Percentiles rank a stretch among this genome's conserved stretches.
phyloP scores from a whole-genome alignment of 2,329 filamentous ascomycete species.

The Chaetomiaceae sp. region DNA sequence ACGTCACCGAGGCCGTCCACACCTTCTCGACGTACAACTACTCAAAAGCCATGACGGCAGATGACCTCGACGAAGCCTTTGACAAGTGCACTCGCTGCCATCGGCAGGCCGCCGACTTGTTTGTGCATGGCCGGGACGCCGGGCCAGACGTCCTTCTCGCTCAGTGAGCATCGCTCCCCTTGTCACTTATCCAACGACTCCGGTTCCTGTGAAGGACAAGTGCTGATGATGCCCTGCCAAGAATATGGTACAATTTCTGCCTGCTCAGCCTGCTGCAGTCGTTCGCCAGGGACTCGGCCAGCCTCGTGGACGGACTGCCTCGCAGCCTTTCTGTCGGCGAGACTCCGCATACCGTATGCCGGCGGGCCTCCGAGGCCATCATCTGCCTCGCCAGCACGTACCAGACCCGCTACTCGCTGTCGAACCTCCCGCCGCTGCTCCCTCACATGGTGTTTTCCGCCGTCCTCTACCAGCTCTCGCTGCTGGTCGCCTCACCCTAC shows the following conservation, averaged over 20 bases:
- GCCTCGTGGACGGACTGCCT: slow-evolving; percentile 14
- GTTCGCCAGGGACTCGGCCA: slow-evolving; percentile 15
- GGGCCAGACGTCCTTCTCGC: slow-evolving; percentile 22
- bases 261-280: slow-evolving; percentile 24
- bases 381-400: slow-evolving; percentile 23
- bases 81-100: slow-evolving; percentile 20
- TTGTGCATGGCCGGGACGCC: not conserved
- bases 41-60: slow-evolving; percentile 23
- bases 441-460: slow-evolving; percentile 25
- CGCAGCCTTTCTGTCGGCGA: slow-evolving; percentile 11
- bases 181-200: no score
- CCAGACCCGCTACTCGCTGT: slow-evolving; percentile 18
- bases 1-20: slow-evolving; percentile 23
- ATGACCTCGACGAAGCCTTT: slow-evolving; percentile 24
- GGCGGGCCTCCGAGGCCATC: slow-evolving; percentile 22
- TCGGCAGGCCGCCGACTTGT: slow-evolving; percentile 6
- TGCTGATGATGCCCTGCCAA: slow-evolving; percentile 6
- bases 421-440: slow-evolving; percentile 17
- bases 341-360: slow-evolving; percentile 17
- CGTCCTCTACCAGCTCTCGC: slow-evolving; percentile 17
- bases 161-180: slow-evolving; percentile 15
- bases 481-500: not conserved
- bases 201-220: not conserved
- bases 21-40: slow-evolving; percentile 25
- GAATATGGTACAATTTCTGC: slow-evolving; percentile 27